Conservation (phyloP, 495 filamentous ascomycete species). For the Aspergillus leporis region DNA sequence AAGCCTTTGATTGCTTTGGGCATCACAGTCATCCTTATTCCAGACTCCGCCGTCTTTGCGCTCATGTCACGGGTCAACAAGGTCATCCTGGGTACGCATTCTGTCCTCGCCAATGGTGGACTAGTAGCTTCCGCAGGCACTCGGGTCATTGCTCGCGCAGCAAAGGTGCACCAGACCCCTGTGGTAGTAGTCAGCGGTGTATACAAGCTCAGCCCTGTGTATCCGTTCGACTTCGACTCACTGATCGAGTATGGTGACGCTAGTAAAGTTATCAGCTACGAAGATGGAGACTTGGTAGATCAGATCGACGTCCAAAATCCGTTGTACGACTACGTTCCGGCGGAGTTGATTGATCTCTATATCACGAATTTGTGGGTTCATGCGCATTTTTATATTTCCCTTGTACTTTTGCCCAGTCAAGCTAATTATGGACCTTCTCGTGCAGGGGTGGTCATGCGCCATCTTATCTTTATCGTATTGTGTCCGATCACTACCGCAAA, state of each 20-base stretch:
- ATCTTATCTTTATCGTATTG: conserved; percentile 76
- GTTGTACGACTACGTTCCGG: conserved; percentile 77
- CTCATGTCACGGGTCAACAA: conserved; percentile 94
- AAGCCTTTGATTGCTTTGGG: conserved; percentile 76
- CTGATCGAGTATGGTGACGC: conserved; percentile 82
- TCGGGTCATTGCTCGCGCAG: conserved; percentile 76
- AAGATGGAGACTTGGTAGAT: conserved; percentile 72
- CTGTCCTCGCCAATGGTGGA: conserved; percentile 82
- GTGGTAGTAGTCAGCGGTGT: conserved; percentile 83
- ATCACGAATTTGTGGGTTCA: conserved; percentile 87
- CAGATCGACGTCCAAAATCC: conserved; percentile 79
- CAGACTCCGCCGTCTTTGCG: conserved; percentile 82
- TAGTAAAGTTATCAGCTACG: conserved; percentile 67
- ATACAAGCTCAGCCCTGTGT: conserved; percentile 88
- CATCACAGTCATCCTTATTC: conserved; percentile 77
- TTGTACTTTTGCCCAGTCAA: background rate
- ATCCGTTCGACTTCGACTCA: conserved; percentile 74
- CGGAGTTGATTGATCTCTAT: conserved; percentile 82
- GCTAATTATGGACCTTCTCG: conserved; percentile 26
- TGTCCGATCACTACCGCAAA: conserved; percentile 80
- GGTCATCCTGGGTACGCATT: conserved; percentile 83
- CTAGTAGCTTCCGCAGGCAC: conserved; percentile 79
- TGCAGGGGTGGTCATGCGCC: conserved; percentile 75
- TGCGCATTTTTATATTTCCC: background rate
- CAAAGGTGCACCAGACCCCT: conserved; percentile 73